Conservation (phyloP, 225 moss, liverwort and hornwort genomes). For the Lunularia cruciata region DNA sequence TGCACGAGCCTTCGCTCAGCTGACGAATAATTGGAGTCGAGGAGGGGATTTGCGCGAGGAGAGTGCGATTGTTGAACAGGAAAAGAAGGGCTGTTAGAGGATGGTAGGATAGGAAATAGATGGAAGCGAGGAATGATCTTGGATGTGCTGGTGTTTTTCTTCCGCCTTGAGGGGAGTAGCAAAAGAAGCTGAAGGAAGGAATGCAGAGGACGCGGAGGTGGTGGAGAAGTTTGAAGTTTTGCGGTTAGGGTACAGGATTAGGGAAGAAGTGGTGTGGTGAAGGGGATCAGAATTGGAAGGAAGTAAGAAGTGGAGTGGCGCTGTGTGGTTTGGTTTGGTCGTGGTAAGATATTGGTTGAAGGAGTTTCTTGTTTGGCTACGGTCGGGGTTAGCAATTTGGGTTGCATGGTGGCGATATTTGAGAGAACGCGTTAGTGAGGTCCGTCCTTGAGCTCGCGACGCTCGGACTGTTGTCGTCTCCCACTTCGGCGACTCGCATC, state of each 20-base stretch:
- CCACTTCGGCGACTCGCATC: slow-evolving; percentile 5
- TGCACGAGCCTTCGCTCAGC: background rate
- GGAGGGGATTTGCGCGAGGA: background rate
- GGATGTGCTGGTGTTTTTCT: slow-evolving; percentile 33
- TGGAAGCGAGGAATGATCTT: slow-evolving; percentile 32
- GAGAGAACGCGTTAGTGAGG: background rate
- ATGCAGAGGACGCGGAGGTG: background rate
- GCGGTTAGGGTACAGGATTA: slow-evolving; percentile 28
- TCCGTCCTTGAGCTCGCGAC: background rate
- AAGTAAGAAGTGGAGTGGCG: background rate
- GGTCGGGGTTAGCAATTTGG: background rate
- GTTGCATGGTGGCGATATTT: slow-evolving; percentile 3
- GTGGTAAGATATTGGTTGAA: slow-evolving; percentile 17
- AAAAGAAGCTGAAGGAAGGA: background rate
- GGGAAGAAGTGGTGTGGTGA: background rate
- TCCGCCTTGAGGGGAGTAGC: slow-evolving; percentile 24
- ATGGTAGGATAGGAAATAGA: slow-evolving; percentile 11
- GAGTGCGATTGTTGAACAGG: background rate
- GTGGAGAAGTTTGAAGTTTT: slow-evolving; percentile 20
- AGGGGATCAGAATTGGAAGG: slow-evolving; percentile 23
- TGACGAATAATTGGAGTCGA: background rate
- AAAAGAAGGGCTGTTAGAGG: background rate
- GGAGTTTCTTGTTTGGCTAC: slow-evolving; percentile 10
- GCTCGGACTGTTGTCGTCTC: slow-evolving; percentile 1
- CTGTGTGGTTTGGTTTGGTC: background rate